phyloP scores from a whole-genome alignment of 208 protist species.

The Leishmania guyanensis region DNA sequence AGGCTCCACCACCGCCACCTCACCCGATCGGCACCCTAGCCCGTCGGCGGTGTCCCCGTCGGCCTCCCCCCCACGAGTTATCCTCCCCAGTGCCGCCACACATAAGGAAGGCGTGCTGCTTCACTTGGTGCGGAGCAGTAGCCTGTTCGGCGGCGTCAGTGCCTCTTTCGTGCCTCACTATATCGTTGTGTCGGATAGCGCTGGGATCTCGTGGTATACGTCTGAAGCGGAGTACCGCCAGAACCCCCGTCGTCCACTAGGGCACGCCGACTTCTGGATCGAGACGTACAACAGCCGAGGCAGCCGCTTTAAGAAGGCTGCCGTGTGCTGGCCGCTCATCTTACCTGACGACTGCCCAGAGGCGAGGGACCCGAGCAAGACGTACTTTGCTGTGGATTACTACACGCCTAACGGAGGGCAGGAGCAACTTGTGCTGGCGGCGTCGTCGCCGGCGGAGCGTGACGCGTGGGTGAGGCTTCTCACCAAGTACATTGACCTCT shows the following conservation, averaged over 20 bases:
- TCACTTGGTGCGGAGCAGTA: conserved; percentile 35
- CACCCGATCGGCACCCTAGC: not conserved
- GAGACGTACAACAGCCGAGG: conserved; percentile 66
- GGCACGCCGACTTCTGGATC: conserved; percentile 45
- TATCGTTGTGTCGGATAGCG: conserved; percentile 45
- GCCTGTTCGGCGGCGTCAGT: conserved; percentile 22
- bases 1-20: not conserved
- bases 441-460: conserved; percentile 37
- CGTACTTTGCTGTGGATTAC: conserved; percentile 71
- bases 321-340: conserved; percentile 71
- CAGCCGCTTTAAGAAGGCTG: conserved; percentile 68
- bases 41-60: conserved; percentile 5
- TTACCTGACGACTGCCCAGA: conserved; percentile 59
- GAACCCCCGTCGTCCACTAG: conserved; percentile 26
- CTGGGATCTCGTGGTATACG: conserved; percentile 56
- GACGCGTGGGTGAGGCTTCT: conserved; percentile 67
- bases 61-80: not conserved
- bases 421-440: conserved; percentile 50
- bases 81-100: conserved; percentile 11
- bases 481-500: conserved; percentile 72
- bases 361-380: conserved; percentile 35
- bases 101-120: conserved; percentile 53
- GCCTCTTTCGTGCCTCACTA: conserved; percentile 50
- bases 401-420: conserved; percentile 23
- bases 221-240: conserved; percentile 26